Conservation (phyloP, 1,139 yeast species). For the Debaryomycetaceae sp. region DNA sequence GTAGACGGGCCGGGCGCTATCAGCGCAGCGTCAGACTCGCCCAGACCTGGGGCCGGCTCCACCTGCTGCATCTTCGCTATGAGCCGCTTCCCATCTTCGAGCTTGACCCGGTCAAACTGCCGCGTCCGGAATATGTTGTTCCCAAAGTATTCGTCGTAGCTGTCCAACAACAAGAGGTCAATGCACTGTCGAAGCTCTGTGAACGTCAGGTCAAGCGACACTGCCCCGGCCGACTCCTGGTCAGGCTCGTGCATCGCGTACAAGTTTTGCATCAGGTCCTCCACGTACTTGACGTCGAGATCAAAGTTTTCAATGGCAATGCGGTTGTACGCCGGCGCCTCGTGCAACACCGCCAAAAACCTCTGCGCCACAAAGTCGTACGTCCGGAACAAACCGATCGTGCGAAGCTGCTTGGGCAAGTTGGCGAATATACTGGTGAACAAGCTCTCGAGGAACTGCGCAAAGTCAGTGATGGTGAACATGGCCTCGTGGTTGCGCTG, state of each 20-base stretch:
- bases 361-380: conserved; percentile 76
- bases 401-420: conserved; percentile 67
- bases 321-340: conserved; percentile 28
- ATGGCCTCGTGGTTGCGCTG: conserved; percentile 51
- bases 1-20: no score
- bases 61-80: conserved; percentile 24
- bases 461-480: conserved; percentile 70
- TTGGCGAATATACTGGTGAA: conserved; percentile 81
- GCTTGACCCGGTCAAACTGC: conserved; percentile 29
- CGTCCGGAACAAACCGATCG: conserved; percentile 72
- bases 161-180: conserved; percentile 28
- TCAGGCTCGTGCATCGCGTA: conserved; percentile 12
- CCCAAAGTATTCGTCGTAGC: conserved; percentile 28
- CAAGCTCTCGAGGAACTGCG: conserved; percentile 77
- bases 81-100: conserved; percentile 30
- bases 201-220: conserved; percentile 34
- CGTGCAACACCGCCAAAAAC: conserved; percentile 49
- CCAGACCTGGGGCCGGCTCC: conserved; percentile 3
- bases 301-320: conserved; percentile 35
- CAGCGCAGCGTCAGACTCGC: no score
- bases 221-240: conserved; percentile 17
- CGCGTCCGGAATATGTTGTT: conserved; percentile 32
- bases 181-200: conserved; percentile 35
- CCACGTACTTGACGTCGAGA: conserved; percentile 31
- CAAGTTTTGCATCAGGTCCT: conserved; percentile 26